Conservation (phyloP, 2,329 filamentous ascomycete species). For the Zymoseptoria passerinii region DNA sequence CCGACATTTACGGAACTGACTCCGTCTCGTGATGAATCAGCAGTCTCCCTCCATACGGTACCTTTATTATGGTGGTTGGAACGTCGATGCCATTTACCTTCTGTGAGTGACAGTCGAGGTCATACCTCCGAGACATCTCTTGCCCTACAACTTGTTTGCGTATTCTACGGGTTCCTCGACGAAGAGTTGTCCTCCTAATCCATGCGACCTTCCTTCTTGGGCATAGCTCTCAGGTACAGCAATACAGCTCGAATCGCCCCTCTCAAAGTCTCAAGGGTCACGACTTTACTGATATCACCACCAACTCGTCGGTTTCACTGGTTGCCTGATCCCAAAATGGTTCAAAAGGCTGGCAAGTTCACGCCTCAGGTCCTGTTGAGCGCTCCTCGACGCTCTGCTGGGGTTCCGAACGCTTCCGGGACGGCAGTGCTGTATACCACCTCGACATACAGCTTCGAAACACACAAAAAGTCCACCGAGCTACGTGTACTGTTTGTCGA, state of each 20-base stretch:
- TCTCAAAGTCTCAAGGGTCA: not conserved
- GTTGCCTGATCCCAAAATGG: slow-evolving; percentile 44
- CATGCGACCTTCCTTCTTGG: not conserved
- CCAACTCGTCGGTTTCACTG: not conserved
- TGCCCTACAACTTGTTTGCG: too few relatives aligned
- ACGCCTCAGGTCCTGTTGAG: slow-evolving; percentile 70
- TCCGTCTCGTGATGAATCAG: not conserved
- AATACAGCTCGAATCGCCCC: not conserved
- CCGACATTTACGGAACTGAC: not conserved
- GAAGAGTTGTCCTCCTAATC: not conserved
- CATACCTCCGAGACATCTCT: not conserved
- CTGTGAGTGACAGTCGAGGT: too few relatives aligned
- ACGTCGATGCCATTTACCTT: not conserved
- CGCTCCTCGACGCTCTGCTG: slow-evolving; percentile 63
- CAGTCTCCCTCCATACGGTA: too few relatives aligned
- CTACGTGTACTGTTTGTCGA: slow-evolving; percentile 63
- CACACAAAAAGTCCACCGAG: slow-evolving; percentile 60
- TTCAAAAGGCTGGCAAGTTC: slow-evolving; percentile 60
- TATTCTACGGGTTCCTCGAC: too few relatives aligned
- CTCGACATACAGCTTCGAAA: slow-evolving; percentile 71
- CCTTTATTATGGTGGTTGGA: too few relatives aligned
- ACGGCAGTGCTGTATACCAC: slow-evolving; percentile 58
- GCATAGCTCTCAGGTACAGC: not conserved
- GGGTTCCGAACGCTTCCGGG: slow-evolving; percentile 60
- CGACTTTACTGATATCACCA: not conserved